Base-by-base conservation (phyloP, 108 stramenopile genomes). In the Nitzschia putrida region DNA sequence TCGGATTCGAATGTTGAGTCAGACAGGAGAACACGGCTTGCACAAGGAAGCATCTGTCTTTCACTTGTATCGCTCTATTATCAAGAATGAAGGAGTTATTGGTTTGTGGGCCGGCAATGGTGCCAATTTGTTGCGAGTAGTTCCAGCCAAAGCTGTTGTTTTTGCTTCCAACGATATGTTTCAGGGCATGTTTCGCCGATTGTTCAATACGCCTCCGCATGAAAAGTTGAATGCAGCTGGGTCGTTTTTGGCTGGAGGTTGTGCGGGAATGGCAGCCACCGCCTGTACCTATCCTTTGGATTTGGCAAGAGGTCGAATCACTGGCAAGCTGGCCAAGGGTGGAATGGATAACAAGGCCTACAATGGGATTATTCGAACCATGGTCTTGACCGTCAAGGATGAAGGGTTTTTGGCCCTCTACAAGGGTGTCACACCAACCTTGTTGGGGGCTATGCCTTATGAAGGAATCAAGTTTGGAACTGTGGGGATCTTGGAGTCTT, bases 61-160 rank as follows among this genome's bases (percentile, higher is more conserved):
- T 52, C 61, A 52, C 8, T 52, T 95, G 21, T 90, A 88, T 67
- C 69, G 84, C 39, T 78, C 82, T 40, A 91, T 95, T 26, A 24
- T 95, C 40, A 65, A 78, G 39, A 86, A 90, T 25, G 95, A 96
- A 64, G 95, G 95, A 9, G 54, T 96, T 22, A 3, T 79, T 12
- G 95, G 95, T 20, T 69, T 96, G 41, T 96, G 92, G 92, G 95
- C 95, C 13, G 95, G 95, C 4, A 96, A 96, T 68, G 92, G 89
- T 39, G 88, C 91, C 50, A 92, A 93, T 77, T 72, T 96, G 61
- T 63, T 96, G 53, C 86, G 95, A 38, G 87, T 96, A 39, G 90
- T 96, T 69, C 95, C 95, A 8, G 75, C 88, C 74, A 93, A 93
- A 61, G 86, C 86, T 13, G 74, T 93, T 11, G 86, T 93, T 0